phyloP scores from a whole-genome alignment of 345 rosid species.

The Lagerstroemia speciosa region DNA sequence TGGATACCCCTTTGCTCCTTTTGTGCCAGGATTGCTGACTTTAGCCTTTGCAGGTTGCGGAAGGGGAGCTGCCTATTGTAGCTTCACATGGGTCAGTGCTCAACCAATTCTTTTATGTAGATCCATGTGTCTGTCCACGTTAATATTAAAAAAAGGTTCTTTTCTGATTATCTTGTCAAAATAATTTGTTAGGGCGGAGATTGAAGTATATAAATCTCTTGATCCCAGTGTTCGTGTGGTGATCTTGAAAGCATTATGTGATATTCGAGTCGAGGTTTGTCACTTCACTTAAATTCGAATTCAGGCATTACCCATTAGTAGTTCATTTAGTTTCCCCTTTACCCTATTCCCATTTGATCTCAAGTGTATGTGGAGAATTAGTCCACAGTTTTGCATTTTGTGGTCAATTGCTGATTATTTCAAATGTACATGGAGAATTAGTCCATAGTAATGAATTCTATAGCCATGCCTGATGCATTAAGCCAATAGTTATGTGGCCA shows the following conservation, averaged over 20 bases:
- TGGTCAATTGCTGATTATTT: neutral
- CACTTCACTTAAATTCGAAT: neutral
- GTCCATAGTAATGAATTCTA: too few relatives aligned
- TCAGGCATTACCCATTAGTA: neutral
- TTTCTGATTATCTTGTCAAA: conserved; percentile 16
- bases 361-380: neutral
- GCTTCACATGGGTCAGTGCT: conserved; percentile 89
- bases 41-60: conserved; percentile 67
- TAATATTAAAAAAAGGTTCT: neutral
- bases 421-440: too few relatives aligned
- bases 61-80: conserved; percentile 93
- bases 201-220: conserved; percentile 72
- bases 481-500: neutral
- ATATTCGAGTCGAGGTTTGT: conserved; percentile 93
- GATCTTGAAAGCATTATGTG: conserved; percentile 93
- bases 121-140: conserved; percentile 5
- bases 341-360: neutral
- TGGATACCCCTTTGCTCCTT: conserved; percentile 10
- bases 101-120: conserved; percentile 5
- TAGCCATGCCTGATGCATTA: too few relatives aligned
- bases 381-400: neutral
- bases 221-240: conserved; percentile 94
- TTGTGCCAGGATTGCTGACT: conserved; percentile 16
- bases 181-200: conserved; percentile 53
- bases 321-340: neutral